Base-by-base conservation (phyloP, 257 asterid genomes). In the Datura wrightii region DNA sequence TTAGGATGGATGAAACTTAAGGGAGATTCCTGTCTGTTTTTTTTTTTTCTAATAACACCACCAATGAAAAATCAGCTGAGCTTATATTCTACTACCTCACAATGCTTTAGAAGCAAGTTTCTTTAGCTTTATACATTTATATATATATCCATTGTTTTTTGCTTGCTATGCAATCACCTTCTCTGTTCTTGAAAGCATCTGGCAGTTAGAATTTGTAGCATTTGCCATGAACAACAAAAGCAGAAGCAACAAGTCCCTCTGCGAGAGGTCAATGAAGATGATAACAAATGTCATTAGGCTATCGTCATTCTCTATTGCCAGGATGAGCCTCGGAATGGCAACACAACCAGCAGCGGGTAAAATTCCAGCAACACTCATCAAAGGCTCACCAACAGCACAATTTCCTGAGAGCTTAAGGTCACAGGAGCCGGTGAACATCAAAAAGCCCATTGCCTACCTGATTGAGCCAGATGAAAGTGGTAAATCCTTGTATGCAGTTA, bases 291-390 rank as follows among this genome's bases (percentile, higher is more conserved):
- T 82, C 18, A n/a, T 74, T 42, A 82, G 60, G 54, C 60, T 85
- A 48, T 62, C 85, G 10, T 85, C 83, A 14, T 82, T 85, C 56
- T 85, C 85, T n/a, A 67, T 59, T 31, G 82, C 83, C 44, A 85
- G 56, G 67, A 81, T 59, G 66, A 70, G 54, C 71, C 85, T 85
- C 42, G n/a, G 60, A 79, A 37, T 62, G 0, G 15, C 81, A 5
- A 31, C 81, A n/a, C 41, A 78, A 19, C 50, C 58, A 6, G 39
- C 54, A 24, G 65, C 67, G 0, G 48, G 37, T 39, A 69, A 82
- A 56, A 74, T 2, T 15, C 34, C 80, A n/a, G 42, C 82, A 76
- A 31, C 82, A 76, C 50, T 76, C 46, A 52, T 50, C 62, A 76
- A 50, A 76, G 14, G 46, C 46, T 31, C 82, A 50, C 42, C 24